Conservation (phyloP, 2,329 filamentous ascomycete genomes). For the Fusarium gaditjirri region DNA sequence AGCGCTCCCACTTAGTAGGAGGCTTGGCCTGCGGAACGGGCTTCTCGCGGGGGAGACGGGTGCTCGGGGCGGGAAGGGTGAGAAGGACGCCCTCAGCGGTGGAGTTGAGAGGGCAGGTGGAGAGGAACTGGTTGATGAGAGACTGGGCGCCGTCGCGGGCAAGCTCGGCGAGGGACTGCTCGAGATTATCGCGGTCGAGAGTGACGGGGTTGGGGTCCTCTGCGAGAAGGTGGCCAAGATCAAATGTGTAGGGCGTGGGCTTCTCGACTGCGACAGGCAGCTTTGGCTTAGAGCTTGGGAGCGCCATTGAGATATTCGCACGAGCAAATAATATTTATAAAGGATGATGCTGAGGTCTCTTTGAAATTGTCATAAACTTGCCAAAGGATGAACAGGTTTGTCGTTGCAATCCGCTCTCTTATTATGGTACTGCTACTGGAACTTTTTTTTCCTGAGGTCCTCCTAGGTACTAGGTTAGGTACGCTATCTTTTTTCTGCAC, state of each 20-base stretch:
- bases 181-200: conserved; percentile 63
- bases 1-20: conserved; percentile 94
- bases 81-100: conserved; percentile 79
- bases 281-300: conserved; percentile 56
- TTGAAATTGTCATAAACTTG: neutral
- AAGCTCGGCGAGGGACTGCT: conserved; percentile 75
- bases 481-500: conserved; percentile 33
- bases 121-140: conserved; percentile 93
- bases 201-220: conserved; percentile 87
- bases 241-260: conserved; percentile 90
- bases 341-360: neutral
- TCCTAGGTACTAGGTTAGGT: neutral
- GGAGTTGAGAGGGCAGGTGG: conserved; percentile 82
- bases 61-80: conserved; percentile 76
- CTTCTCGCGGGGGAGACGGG: conserved; percentile 88
- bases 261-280: conserved; percentile 77
- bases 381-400: neutral
- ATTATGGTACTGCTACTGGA: conserved; percentile 24
- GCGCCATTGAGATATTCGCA: conserved; percentile 46
- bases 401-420: conserved; percentile 15
- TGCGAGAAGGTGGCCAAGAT: conserved; percentile 87
- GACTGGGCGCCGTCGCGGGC: conserved; percentile 92
- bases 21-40: conserved; percentile 83
- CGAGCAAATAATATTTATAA: neutral
- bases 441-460: conserved; percentile 39